Base-by-base conservation (phyloP, 163 green algal species). In the Chlamydomonas reinhardtii region DNA sequence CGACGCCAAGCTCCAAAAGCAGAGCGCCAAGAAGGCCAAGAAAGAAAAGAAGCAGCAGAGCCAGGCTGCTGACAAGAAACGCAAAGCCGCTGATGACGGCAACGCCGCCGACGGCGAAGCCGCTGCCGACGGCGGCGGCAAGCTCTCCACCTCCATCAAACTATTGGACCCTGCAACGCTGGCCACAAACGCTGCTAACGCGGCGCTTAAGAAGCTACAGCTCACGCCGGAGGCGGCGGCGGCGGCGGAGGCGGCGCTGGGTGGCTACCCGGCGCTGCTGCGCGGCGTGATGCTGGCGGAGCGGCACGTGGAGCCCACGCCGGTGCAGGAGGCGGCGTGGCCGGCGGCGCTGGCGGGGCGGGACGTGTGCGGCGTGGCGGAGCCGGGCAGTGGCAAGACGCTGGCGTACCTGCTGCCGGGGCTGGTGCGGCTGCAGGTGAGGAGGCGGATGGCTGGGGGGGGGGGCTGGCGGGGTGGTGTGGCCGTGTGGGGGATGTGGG, bases 371-470 rank as follows among this genome's bases (percentile, higher is more conserved):
- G 97, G 88, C 2, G 86, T 97, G 12, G 96, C 97, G 15, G 90
- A 97, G 81, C 95, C 97, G 0, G 97, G 97, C 68, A 95, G 91
- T 61, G 97, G 97, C 62, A 99, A 99, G 85, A 99, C 97, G 0
- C 91, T 99, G 2, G 95, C 93, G 0, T 99, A 96, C 90, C 89
- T 99, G 79, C 91, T 99, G 56, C 96, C 96, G 3, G 89, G 64
- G 0, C 75, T 94, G 24, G 89, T 87, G 17, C 71, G 48, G 73
- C 68, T 94, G 82, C 65, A 75, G 77, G 74, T 88, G 72, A 25
- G 71, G 65, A 48, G 61, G 54, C 9, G 64, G 29, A 22, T 61
- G 31, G 8, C 48, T 27, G 43, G 22, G 22, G 37, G 29, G 25
- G 11, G 5, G 59, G 35, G 31, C 11, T 22, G 31, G n/a, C n/a